Conservation (phyloP, 2,329 filamentous ascomycete species). For the Trichoderma sp. region DNA sequence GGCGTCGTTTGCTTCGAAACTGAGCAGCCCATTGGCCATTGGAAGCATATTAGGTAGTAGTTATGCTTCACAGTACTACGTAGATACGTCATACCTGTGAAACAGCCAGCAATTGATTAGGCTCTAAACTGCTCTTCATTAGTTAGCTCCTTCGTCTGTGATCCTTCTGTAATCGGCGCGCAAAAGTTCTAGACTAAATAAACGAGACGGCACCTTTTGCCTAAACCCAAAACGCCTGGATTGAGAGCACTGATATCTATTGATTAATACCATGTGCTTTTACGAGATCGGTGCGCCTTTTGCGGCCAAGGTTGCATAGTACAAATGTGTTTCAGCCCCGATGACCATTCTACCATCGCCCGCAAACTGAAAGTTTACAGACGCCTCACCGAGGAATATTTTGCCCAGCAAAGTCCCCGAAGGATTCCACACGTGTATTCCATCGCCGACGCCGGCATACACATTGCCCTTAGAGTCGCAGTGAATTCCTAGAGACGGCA, state of each 20-base stretch:
- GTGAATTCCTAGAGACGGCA: conserved; percentile 52
- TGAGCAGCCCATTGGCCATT: neutral
- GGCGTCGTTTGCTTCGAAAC: neutral
- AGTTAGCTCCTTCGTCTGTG: neutral
- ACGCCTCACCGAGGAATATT: conserved; percentile 45
- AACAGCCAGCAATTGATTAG: neutral
- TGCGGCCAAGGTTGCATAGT: conserved; percentile 14
- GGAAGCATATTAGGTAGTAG: neutral
- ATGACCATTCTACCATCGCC: conserved; percentile 47
- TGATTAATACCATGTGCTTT: neutral
- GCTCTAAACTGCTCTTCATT: neutral
- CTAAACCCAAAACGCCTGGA: neutral
- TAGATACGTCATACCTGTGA: neutral
- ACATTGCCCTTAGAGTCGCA: conserved; percentile 51
- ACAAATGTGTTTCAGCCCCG: conserved; percentile 20
- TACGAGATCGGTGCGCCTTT: conserved; percentile 24
- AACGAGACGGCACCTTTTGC: neutral
- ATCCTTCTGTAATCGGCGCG: neutral
- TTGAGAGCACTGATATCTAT: neutral
- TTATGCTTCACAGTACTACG: neutral
- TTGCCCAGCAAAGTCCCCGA: conserved; percentile 49
- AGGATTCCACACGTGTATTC: conserved; percentile 51
- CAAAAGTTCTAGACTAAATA: neutral
- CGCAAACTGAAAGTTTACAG: conserved; percentile 53
- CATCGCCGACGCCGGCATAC: conserved; percentile 52